Base-by-base conservation (phyloP, 2,329 filamentous ascomycete species). In the Blastomyces emzantsi region DNA sequence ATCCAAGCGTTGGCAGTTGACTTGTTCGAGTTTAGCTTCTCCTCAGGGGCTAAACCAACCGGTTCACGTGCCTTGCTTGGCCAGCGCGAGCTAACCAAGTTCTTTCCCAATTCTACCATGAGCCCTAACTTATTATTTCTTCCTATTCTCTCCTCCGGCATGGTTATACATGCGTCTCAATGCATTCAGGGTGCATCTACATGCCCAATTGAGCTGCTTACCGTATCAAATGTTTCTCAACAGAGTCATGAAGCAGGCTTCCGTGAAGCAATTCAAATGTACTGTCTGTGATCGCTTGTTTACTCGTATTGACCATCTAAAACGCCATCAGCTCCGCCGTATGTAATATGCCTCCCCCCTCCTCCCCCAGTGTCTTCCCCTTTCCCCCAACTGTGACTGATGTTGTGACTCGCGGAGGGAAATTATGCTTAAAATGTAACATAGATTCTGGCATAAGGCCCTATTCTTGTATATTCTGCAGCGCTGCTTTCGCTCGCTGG, bases 221-320 rank as follows among this genome's bases (percentile, higher is more conserved):
- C 43, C 43, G 7, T 33, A 17, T 22, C 43, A 8, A 45, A 43
- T 60, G 58, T 49, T 43, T 17, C 13, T 49, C 41, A 49, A 33
- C 22, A 60, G 58, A 57, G 36, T 65, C 65, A 76, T 75, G 74
- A 76, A 74, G 70, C 67, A 72, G 59, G 64, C 67, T 62, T 54
- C 73, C 45, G 75, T 73, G 62, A 78, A 78, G 68, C 75, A 76
- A 63, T 77, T 77, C 68, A 74, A 73, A 65, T 80, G 78, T 66
- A 73, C 74, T 17, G 70, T 78, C 66, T 80, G 78, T 67, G 73
- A 76, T 67, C 75, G 77, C 66, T 73, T 72, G 57, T 80, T 80
- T 70, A 79, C 78, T 30, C 77, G 78, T 63, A 77, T 78, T 69
- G 78, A 80, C 71, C 78, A 80, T 68, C 69, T 80, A 45, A 80